Percentiles rank a stretch among this genome's conserved stretches.
These are phyloP conservation scores for Blakeslea trispora DNA, from an alignment of 371 early-diverging fungal genomes.

Conservation along the genomic window DNA sequence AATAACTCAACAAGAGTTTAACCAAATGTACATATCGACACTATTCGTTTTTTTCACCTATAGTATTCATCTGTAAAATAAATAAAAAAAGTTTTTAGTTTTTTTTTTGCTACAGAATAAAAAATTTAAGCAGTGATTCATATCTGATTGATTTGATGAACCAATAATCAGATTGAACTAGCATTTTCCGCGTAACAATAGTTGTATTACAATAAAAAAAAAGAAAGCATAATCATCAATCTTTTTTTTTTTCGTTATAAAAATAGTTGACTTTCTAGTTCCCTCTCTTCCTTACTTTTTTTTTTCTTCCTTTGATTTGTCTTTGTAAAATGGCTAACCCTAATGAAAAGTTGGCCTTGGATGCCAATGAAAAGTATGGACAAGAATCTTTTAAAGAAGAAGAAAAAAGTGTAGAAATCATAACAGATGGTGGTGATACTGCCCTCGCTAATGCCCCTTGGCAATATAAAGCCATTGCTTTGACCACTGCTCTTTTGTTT, in stretches of 20 bases:
- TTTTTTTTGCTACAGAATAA: too few relatives aligned
- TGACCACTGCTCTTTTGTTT: constrained; percentile 33
- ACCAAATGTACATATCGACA: too few relatives aligned
- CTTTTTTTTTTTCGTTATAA: too few relatives aligned
- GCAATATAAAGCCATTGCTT: constrained; percentile 35
- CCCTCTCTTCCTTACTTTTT: too few relatives aligned
- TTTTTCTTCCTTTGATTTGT: neutral
- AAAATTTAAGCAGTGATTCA: neutral
- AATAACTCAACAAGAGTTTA: too few relatives aligned
- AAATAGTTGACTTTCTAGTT: too few relatives aligned
- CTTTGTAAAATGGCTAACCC: neutral
- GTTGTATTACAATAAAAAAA: neutral
- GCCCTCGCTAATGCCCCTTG: constrained; percentile 37
- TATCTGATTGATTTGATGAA: neutral
- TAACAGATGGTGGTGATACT: constrained; percentile 26
- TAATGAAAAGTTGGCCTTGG: constrained; percentile 3
- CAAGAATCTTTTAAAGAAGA: constrained; percentile 14
- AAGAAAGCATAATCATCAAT: too few relatives aligned
- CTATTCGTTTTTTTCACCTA: too few relatives aligned
- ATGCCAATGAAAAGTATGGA: constrained; percentile 10
- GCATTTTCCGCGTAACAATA: neutral
- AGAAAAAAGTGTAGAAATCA: constrained; percentile 6
- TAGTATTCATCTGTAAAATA: too few relatives aligned
- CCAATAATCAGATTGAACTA: constrained; percentile 1
- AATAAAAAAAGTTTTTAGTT: too few relatives aligned